Evolutionary conservation across 495 filamentous ascomycete genomes (phyloP).

Genomic region (Hypoxylon trugodes): DNA sequence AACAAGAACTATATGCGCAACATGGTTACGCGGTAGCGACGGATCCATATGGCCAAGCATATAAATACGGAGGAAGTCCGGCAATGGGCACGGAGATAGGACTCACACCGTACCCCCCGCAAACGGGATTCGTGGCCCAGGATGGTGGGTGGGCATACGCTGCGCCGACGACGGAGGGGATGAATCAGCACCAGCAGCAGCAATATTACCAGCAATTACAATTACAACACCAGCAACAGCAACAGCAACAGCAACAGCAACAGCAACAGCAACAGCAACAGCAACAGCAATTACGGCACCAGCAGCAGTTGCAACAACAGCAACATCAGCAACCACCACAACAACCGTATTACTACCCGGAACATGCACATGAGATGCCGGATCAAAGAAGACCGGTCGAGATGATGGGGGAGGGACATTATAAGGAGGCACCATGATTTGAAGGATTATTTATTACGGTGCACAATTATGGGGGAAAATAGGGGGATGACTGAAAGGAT

Average conservation of each 20-base stretch:
- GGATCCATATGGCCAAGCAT: too few species aligned
- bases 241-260: background rate
- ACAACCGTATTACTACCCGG: slow-evolving; percentile 1
- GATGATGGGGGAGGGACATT: slow-evolving; percentile 41
- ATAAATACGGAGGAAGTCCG: background rate
- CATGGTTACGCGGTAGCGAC: too few species aligned
- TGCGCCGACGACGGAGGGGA: background rate
- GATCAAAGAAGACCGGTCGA: slow-evolving; percentile 31
- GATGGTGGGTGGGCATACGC: slow-evolving; percentile 28
- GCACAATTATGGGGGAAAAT: background rate
- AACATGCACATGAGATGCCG: slow-evolving; percentile 31
- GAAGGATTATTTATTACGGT: too few species aligned
- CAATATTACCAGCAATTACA: background rate
- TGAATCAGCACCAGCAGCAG: slow-evolving; percentile 6
- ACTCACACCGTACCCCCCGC: slow-evolving; percentile 5
- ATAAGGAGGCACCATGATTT: slow-evolving; percentile 33
- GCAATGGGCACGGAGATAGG: slow-evolving; percentile 16
- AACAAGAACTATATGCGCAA: too few species aligned
- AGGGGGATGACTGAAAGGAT: background rate
- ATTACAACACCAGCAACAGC: background rate
- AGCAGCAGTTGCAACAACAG: too few species aligned
- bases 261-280: background rate
- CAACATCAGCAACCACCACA: slow-evolving; percentile 19
- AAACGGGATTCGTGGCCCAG: slow-evolving; percentile 1
- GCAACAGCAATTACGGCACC: slow-evolving; percentile 22